Evolutionary conservation across 345 rosid genomes (phyloP).

Genomic region (Pugionium dolabratum): DNA sequence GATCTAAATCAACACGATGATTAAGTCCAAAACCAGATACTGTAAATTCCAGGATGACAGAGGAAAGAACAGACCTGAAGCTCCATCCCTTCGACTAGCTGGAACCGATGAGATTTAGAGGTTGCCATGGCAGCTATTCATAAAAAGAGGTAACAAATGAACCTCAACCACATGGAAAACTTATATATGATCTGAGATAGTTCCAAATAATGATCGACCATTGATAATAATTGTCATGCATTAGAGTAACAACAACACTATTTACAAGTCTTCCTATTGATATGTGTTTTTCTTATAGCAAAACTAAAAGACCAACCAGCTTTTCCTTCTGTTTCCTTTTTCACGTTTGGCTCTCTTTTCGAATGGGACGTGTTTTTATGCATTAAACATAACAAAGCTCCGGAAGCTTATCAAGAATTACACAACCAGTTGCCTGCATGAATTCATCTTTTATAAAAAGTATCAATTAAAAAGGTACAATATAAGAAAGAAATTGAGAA

Average conservation of each 20-base stretch:
- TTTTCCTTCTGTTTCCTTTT: not conserved
- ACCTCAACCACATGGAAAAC: conserved; percentile 6
- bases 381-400: conserved; percentile 2
- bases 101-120: conserved; percentile 46
- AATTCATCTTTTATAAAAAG: not conserved
- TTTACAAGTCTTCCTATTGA: not conserved
- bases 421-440: conserved; percentile 23
- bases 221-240: not conserved
- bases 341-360: conserved; percentile 16
- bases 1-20: conserved; percentile 38
- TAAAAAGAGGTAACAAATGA: conserved; percentile 23
- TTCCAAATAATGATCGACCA: not conserved
- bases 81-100: conserved; percentile 63
- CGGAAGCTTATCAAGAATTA: conserved; percentile 17
- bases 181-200: conserved; percentile 9
- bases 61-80: conserved; percentile 50
- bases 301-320: not conserved
- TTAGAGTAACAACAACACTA: conserved; percentile 2
- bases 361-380: conserved; percentile 7
- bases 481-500: conserved; percentile 20
- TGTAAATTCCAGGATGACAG: conserved; percentile 7
- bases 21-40: conserved; percentile 11
- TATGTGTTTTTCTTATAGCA: not conserved
- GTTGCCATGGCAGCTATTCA: conserved; percentile 51
- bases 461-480: not conserved